These are phyloP conservation scores for Plantago elongata DNA, from an alignment of 257 asterid genomes.

Conservation along the genomic window DNA sequence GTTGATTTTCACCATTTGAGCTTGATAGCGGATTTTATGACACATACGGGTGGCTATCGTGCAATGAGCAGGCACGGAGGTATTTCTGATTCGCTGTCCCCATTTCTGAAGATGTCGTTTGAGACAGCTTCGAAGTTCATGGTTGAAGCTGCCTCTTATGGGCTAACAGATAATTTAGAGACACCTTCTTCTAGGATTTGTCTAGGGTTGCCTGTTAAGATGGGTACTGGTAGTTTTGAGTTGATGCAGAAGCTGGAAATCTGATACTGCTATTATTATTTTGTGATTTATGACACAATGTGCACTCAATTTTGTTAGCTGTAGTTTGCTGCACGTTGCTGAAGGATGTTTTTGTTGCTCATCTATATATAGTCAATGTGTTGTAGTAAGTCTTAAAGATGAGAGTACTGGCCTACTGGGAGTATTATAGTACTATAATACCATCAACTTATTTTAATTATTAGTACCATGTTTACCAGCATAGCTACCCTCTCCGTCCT, in stretches of 20 bases:
- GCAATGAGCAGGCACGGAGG: slow-evolving; percentile 91
- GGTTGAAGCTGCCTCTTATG: slow-evolving; percentile 70
- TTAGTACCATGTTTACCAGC: too few species aligned
- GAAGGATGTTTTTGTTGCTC: too few species aligned
- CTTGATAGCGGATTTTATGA: slow-evolving; percentile 82
- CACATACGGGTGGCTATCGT: slow-evolving; percentile 76
- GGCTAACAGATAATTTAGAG: slow-evolving; percentile 60
- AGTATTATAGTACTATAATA: too few species aligned
- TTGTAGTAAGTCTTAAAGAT: too few species aligned
- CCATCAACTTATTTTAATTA: too few species aligned
- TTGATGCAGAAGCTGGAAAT: slow-evolving; percentile 51
- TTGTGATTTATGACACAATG: too few species aligned
- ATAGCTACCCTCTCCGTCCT: too few species aligned
- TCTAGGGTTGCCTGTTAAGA: slow-evolving; percentile 84
- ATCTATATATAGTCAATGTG: too few species aligned
- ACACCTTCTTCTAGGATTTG: slow-evolving; percentile 79
- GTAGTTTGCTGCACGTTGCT: too few species aligned
- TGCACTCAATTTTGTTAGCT: too few species aligned
- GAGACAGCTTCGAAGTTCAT: slow-evolving; percentile 91
- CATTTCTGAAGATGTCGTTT: slow-evolving; percentile 77
- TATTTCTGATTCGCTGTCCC: slow-evolving; percentile 68
- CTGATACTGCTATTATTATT: not conserved
- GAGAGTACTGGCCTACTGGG: too few species aligned
- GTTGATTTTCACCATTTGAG: slow-evolving; percentile 82
- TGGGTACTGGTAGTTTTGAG: slow-evolving; percentile 88